Base-by-base conservation (phyloP, 2,329 filamentous ascomycete species). In the Saccharata proteae region DNA sequence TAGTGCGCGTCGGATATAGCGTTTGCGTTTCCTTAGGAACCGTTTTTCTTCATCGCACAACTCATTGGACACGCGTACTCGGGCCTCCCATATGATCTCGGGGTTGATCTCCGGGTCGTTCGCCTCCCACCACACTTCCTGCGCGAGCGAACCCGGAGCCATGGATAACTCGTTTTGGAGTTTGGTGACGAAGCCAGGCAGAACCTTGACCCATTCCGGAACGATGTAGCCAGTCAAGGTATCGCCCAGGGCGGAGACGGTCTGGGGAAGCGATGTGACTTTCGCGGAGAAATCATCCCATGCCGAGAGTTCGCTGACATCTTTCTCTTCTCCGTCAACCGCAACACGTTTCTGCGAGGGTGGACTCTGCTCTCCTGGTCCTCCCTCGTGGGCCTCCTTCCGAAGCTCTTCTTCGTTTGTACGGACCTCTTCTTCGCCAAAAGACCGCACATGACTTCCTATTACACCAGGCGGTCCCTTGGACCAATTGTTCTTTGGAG, bases 61-160 rank as follows among this genome's bases (percentile, higher is more conserved):
- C 6, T 82, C 74, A 12, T 73, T 61, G 0, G 86, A 90, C 4
- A 96, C 74, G 14, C 90, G 74, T 2, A 98, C 90, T 13, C 62
- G 65, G 12, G 88, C 86, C 23, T 83, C 73, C 60, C 79, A 84
- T 18, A 73, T 62, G 36, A 96, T 92, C 51, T 98, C 90, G 0
- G 88, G 88, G 44, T 96, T 83, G 39, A 81, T 65, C 28, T 74
- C 65, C 0, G 85, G 74, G 48, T 96, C 82, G 36, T 85, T 80
- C 1, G 90, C 84, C 46, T 96, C 88, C 40, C 68, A 65, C 90
- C 90, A 96, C 36, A 98, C 90, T 43, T 94, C 82, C 48, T 92
- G 80, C 9, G 88, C 84, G 24, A 98, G 62, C 1, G 85, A 93
- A 1, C 85, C 88, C 0, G 84, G 81, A 0, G 79, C 74, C 74